These are phyloP conservation scores for Magnaporthiopsis incrustans DNA, from an alignment of 2,329 filamentous ascomycete genomes.

Conservation along the genomic window DNA sequence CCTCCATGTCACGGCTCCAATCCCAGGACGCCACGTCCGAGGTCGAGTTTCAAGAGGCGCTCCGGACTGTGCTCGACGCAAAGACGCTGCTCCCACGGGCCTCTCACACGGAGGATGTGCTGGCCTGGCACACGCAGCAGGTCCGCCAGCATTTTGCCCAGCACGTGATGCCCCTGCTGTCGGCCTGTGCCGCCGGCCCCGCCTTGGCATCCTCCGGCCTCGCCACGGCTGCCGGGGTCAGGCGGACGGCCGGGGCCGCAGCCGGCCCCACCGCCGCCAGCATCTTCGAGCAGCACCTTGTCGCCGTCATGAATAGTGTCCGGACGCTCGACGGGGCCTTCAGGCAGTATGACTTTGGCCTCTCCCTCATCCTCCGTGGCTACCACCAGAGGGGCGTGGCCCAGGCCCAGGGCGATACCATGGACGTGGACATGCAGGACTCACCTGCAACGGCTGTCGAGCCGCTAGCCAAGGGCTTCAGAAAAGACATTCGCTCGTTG, in stretches of 20 bases:
- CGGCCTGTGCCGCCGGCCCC: conserved; percentile 27
- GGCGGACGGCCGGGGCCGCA: neutral
- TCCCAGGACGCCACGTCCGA: conserved; percentile 30
- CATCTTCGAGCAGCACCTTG: conserved; percentile 34
- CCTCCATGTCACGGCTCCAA: conserved; percentile 28
- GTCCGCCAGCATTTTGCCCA: conserved; percentile 52
- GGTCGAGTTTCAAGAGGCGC: conserved; percentile 39
- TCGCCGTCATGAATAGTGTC: conserved; percentile 39
- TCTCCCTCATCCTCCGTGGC: conserved; percentile 41
- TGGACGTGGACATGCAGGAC: conserved; percentile 16
- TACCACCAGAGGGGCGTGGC: conserved; percentile 15
- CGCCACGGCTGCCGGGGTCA: neutral
- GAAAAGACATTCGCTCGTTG: conserved; percentile 54
- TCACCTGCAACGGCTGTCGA: conserved; percentile 20
- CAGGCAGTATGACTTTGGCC: conserved; percentile 46
- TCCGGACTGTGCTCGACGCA: conserved; percentile 46
- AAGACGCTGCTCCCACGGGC: conserved; percentile 37
- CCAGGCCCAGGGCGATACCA: neutral
- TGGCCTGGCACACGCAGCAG: conserved; percentile 54
- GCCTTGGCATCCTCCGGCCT: neutral
- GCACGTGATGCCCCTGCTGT: conserved; percentile 49
- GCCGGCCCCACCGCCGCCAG: conserved; percentile 6
- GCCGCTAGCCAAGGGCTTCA: conserved; percentile 37
- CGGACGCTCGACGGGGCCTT: conserved; percentile 52
- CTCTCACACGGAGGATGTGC: conserved; percentile 44